Conservation (phyloP, 169 alveolate species). For the Hammondia hammondi region DNA sequence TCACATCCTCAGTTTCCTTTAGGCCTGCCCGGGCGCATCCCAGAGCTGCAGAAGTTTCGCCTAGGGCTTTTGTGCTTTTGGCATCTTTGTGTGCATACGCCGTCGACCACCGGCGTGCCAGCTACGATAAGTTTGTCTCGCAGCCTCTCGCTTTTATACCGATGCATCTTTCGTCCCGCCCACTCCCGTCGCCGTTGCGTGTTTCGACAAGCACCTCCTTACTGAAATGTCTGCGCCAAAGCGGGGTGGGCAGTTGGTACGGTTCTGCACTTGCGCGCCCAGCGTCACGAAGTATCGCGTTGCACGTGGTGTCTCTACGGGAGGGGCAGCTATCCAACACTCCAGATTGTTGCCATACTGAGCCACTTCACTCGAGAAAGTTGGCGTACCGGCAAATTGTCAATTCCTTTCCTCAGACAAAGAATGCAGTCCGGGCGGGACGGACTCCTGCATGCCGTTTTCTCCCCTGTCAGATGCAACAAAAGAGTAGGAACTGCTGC, state of each 20-base stretch:
- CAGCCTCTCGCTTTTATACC: background rate
- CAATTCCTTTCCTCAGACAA: no score
- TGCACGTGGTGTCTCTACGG: no score
- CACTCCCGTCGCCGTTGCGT: background rate
- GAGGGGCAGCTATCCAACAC: no score
- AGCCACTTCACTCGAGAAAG: no score
- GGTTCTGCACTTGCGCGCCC: no score
- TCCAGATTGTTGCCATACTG: no score
- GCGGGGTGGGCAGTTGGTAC: no score
- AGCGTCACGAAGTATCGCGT: no score
- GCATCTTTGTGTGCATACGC: conserved; percentile 21
- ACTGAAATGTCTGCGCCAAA: background rate
- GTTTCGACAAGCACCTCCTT: background rate
- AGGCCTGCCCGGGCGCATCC: background rate
- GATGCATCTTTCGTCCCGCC: background rate
- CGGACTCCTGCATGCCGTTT: no score
- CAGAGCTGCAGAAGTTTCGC: background rate
- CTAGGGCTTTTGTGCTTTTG: background rate
- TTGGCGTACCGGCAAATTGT: no score
- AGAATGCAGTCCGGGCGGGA: no score
- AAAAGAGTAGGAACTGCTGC: background rate
- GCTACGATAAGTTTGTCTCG: background rate
- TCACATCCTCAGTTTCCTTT: background rate
- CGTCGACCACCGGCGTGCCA: background rate
- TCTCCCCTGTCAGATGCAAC: no score